Evolutionary conservation across 352 stramenopile species (phyloP).

Genomic region (Lagenidium giganteum): DNA sequence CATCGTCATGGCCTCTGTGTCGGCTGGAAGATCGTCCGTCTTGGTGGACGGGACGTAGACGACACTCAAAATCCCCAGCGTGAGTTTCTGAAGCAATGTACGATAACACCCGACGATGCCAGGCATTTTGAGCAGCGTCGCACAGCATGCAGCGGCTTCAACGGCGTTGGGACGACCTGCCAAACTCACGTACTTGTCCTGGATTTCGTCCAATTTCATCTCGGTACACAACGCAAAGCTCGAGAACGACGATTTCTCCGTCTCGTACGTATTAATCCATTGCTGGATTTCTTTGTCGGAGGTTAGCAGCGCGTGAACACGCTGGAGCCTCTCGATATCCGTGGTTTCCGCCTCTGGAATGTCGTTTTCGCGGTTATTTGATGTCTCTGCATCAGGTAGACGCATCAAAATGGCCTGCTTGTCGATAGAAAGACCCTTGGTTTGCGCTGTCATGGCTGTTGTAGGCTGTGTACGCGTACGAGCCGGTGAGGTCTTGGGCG

Average conservation of each 20-base stretch:
- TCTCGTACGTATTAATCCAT: slow-evolving; percentile 72
- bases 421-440: slow-evolving; percentile 5
- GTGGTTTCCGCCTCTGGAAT: slow-evolving; percentile 9
- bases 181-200: slow-evolving; percentile 37
- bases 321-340: slow-evolving; percentile 32
- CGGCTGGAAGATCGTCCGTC: slow-evolving; percentile 1
- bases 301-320: slow-evolving; percentile 29
- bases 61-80: slow-evolving; percentile 40
- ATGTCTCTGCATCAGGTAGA: neutral
- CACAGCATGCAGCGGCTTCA: slow-evolving; percentile 68
- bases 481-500: slow-evolving; percentile 2
- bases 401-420: slow-evolving; percentile 4
- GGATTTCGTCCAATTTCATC: slow-evolving; percentile 74
- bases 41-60: slow-evolving; percentile 39
- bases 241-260: slow-evolving; percentile 54
- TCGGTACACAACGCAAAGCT: slow-evolving; percentile 78
- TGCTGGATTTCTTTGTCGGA: slow-evolving; percentile 40
- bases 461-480: neutral
- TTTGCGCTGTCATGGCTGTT: too few relatives aligned
- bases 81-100: slow-evolving; percentile 64
- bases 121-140: slow-evolving; percentile 73
- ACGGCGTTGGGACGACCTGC: slow-evolving; percentile 59
- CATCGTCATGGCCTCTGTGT: slow-evolving; percentile 31
- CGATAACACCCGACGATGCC: slow-evolving; percentile 70
- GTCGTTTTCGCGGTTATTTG: neutral